These are phyloP conservation scores for Kickxella alabastrina DNA, from an alignment of 192 early-diverging fungal genomes.

Conservation along the genomic window DNA sequence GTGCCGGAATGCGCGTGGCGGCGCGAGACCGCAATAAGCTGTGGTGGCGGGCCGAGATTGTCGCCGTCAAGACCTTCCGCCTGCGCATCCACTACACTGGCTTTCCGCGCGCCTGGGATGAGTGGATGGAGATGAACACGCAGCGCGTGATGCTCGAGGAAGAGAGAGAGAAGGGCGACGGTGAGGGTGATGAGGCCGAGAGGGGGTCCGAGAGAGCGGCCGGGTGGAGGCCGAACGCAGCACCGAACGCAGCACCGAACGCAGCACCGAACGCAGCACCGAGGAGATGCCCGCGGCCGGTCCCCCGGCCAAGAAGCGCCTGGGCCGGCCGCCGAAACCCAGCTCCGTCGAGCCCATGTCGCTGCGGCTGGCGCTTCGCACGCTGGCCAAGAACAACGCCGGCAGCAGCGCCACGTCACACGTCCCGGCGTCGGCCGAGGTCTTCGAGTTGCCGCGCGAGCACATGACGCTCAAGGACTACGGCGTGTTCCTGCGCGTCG, in stretches of 20 bases:
- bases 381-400: slow-evolving; percentile 8
- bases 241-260: not conserved
- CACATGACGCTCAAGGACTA: slow-evolving; percentile 48
- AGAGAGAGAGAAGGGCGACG: not conserved
- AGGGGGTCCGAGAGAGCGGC: too few relatives aligned
- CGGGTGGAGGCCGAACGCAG: not conserved
- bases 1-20: slow-evolving; percentile 46
- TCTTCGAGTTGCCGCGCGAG: slow-evolving; percentile 45
- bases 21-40: slow-evolving; percentile 59
- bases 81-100: slow-evolving; percentile 60
- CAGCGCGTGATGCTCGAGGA: slow-evolving; percentile 52
- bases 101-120: slow-evolving; percentile 53
- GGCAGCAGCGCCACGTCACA: slow-evolving; percentile 6
- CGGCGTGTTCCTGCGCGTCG: slow-evolving; percentile 31
- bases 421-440: slow-evolving; percentile 13
- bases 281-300: not conserved
- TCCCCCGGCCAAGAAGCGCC: slow-evolving; percentile 6
- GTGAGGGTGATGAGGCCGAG: too few relatives aligned
- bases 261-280: not conserved
- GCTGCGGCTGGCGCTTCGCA: slow-evolving; percentile 29
- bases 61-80: slow-evolving; percentile 57
- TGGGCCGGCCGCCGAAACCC: slow-evolving; percentile 28
- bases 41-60: slow-evolving; percentile 57
- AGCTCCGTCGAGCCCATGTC: slow-evolving; percentile 23
- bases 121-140: slow-evolving; percentile 70